A percentile compares a stretch with the other conserved stretches of the same genome.
Conservation (phyloP, 345 rosid genomes). For the Iberis pinnata region DNA sequence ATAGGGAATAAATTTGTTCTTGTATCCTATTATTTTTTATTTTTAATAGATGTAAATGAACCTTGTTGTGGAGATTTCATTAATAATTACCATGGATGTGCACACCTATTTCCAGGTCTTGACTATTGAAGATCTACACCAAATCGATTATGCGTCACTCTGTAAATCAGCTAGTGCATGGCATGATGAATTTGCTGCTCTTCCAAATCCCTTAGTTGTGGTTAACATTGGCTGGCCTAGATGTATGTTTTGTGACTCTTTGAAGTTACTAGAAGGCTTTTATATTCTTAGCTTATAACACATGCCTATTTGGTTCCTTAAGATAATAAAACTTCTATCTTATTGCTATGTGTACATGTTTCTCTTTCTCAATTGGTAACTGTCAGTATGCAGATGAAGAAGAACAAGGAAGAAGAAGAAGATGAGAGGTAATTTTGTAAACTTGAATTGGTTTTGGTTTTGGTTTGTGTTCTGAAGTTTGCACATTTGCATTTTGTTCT, state of each 20-base stretch:
- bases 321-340: slow-evolving; percentile 2
- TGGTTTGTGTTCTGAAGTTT: no score
- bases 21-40: neutral
- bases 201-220: slow-evolving; percentile 84
- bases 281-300: neutral
- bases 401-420: no score
- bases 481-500: no score
- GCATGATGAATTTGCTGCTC: slow-evolving; percentile 87
- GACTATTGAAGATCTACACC: slow-evolving; percentile 83
- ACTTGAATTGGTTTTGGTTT: no score
- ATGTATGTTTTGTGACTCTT: slow-evolving; percentile 38
- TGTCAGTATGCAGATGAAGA: slow-evolving; percentile 88
- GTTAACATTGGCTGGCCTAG: slow-evolving; percentile 92
- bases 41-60: slow-evolving; percentile 7
- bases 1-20: slow-evolving; percentile 27
- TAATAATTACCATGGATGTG: slow-evolving; percentile 1
- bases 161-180: slow-evolving; percentile 81
- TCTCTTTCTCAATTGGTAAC: slow-evolving; percentile 37
- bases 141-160: slow-evolving; percentile 73
- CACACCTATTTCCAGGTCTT: slow-evolving; percentile 50
- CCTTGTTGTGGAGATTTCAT: neutral
- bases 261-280: slow-evolving; percentile 5
- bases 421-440: no score
- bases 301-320: neutral
- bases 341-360: neutral